Evolutionary conservation across 768 basidiomycete species (phyloP), one percentile per base, ranked within the genome.

Genomic region (Suillus luteus): DNA sequence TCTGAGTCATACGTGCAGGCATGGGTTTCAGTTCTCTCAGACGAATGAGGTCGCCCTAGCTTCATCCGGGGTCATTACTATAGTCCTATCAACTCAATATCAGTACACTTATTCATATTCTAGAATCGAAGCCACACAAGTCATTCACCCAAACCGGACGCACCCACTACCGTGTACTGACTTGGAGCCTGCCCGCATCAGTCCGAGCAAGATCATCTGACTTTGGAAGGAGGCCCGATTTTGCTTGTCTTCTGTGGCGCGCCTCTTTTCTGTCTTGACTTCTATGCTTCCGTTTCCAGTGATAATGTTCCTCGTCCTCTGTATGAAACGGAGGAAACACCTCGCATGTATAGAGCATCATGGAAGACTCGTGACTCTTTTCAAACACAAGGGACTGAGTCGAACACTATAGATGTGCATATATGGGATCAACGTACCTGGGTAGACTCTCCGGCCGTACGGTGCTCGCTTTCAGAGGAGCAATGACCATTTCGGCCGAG

Each of bases 381-480:
- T 27, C 15, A 51, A 51, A 15, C 8, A 0, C 1, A 9, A 51
- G 49, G 49, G 24, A 24, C 12, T 0, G 24, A 27, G 24, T 51
- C 24, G 27, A 51, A 27, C 7, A 27, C 15, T 7, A 51, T 15
- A 51, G 27, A 51, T 51, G 24, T 12, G 24, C 14, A 49, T 49
- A 49, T 24, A 49, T 49, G 15, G 15, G 49, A 51, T 17, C 24
- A 3, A 59, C 69, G 40, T 52, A 77, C 80, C 72, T 78, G 77
- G 46, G 79, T 80, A 68, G 79, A 77, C 69, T 82, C 79, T 19
- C 80, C 79, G 24, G 64, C 70, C 27, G 63, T 19, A 27, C 40
- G 54, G 22, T 24, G 48, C 27, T 55, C 27, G 24, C 59, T 59
- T 72, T 58, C 72, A 69, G 19, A 78, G 73, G 14, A 73, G 73